phyloP scores from a whole-genome alignment of 2,329 filamentous ascomycete species.

The Monosporascus sp. region DNA sequence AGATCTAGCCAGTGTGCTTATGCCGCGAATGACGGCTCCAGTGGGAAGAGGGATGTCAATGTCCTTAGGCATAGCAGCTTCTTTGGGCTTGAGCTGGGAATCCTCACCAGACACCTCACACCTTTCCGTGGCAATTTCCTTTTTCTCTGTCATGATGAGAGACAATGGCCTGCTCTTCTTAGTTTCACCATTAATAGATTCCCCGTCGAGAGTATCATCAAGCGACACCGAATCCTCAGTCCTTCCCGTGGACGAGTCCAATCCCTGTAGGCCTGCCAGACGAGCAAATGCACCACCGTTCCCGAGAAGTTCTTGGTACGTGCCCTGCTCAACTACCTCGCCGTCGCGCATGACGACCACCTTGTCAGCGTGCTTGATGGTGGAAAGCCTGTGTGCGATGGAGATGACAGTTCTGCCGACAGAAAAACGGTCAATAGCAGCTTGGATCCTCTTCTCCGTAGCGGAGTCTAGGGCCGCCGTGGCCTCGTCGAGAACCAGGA shows the following conservation, averaged over 20 bases:
- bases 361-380: constrained; percentile 54
- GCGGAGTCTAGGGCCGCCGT: constrained; percentile 57
- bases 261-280: constrained; percentile 31
- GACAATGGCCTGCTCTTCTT: background rate
- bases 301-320: constrained; percentile 45
- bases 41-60: constrained; percentile 3
- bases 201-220: constrained; percentile 4
- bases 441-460: constrained; percentile 51
- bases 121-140: constrained; percentile 2
- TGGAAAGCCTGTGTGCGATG: constrained; percentile 56
- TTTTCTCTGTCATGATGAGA: background rate
- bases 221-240: constrained; percentile 2
- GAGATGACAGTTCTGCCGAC: constrained; percentile 51
- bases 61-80: background rate
- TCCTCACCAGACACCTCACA: background rate
- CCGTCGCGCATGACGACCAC: constrained; percentile 59
- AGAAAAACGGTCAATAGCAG: constrained; percentile 39
- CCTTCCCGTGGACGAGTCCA: constrained; percentile 4
- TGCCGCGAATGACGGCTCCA: constrained; percentile 2
- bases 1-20: constrained; percentile 5
- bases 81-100: background rate
- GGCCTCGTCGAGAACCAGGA: constrained; percentile 58
- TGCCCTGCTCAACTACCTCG: constrained; percentile 53
- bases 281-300: constrained; percentile 41
- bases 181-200: constrained; percentile 5